Conservation (phyloP, 2,329 filamentous ascomycete species). For the Fusarium humuli region DNA sequence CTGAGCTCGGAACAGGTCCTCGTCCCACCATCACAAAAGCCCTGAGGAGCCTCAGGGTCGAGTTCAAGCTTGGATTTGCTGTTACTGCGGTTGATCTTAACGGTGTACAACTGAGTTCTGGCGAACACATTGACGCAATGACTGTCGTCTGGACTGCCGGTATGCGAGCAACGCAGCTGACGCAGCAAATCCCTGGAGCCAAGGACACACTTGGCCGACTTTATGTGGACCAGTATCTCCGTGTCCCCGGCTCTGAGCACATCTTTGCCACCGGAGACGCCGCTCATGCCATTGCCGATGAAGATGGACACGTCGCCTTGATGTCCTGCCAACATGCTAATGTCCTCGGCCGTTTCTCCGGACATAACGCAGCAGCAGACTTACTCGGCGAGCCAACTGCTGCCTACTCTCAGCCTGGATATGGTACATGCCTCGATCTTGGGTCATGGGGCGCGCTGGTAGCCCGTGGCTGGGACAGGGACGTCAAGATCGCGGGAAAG, state of each 20-base stretch:
- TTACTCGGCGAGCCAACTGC: slow-evolving; percentile 44
- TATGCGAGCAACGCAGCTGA: slow-evolving; percentile 48
- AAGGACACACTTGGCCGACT: slow-evolving; percentile 42
- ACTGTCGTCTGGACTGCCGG: slow-evolving; percentile 55
- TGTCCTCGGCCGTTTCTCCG: slow-evolving; percentile 50
- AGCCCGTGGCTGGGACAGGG: slow-evolving; percentile 48
- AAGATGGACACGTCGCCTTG: slow-evolving; percentile 45
- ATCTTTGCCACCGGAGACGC: slow-evolving; percentile 50
- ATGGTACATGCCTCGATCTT: slow-evolving; percentile 53
- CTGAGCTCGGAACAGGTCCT: slow-evolving; percentile 50
- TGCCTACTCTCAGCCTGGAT: slow-evolving; percentile 48
- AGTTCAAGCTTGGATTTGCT: slow-evolving; percentile 47
- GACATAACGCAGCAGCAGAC: slow-evolving; percentile 52
- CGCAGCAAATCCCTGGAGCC: slow-evolving; percentile 47
- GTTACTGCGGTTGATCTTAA: slow-evolving; percentile 43
- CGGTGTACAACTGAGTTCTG: slow-evolving; percentile 45
- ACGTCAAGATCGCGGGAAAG: slow-evolving; percentile 45
- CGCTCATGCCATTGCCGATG: slow-evolving; percentile 44
- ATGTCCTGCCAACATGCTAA: slow-evolving; percentile 57
- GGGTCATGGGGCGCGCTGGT: slow-evolving; percentile 49
- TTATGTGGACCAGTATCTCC: slow-evolving; percentile 19
- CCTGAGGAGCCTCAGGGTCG: slow-evolving; percentile 45
- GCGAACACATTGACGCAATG: slow-evolving; percentile 49
- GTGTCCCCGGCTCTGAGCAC: neutral
- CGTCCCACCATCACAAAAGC: slow-evolving; percentile 51